These are phyloP conservation scores for Paracoccidioides lutzii DNA, from an alignment of 2,329 filamentous ascomycete species.

Conservation along the genomic window DNA sequence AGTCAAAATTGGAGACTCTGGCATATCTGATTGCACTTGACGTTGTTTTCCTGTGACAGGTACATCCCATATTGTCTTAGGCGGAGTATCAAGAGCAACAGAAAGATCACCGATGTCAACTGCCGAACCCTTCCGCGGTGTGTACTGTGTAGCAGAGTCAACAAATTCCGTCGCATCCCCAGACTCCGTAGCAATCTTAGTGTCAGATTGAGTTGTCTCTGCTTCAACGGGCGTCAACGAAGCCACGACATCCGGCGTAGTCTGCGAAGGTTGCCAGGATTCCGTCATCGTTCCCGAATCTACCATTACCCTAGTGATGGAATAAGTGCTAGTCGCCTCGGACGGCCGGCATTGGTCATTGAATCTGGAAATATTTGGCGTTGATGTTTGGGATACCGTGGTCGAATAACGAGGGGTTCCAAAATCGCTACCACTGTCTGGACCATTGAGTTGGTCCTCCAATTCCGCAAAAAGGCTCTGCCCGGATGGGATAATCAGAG, in stretches of 20 bases:
- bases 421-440: slow-evolving; percentile 57
- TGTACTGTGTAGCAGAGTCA: slow-evolving; percentile 32
- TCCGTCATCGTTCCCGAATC: slow-evolving; percentile 53
- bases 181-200: slow-evolving; percentile 10
- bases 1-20: slow-evolving; percentile 5
- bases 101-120: slow-evolving; percentile 15
- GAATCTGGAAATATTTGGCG: slow-evolving; percentile 19
- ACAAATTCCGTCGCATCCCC: slow-evolving; percentile 18
- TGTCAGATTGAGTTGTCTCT: slow-evolving; percentile 7
- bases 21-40: not conserved
- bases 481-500: slow-evolving; percentile 37
- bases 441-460: slow-evolving; percentile 55
- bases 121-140: slow-evolving; percentile 21
- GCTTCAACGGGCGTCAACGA: slow-evolving; percentile 11
- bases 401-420: slow-evolving; percentile 26
- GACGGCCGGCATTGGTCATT: slow-evolving; percentile 9
- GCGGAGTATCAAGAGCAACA: slow-evolving; percentile 23
- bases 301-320: slow-evolving; percentile 35
- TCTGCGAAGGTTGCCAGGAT: slow-evolving; percentile 34
- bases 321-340: not conserved
- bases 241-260: not conserved
- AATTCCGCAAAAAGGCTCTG: slow-evolving; percentile 89
- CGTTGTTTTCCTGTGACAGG: slow-evolving; percentile 7
- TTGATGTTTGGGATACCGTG: slow-evolving; percentile 26
- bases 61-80: slow-evolving; percentile 31